Base-by-base conservation (phyloP, 495 filamentous ascomycete species). In the Delitschia confertaspora region DNA sequence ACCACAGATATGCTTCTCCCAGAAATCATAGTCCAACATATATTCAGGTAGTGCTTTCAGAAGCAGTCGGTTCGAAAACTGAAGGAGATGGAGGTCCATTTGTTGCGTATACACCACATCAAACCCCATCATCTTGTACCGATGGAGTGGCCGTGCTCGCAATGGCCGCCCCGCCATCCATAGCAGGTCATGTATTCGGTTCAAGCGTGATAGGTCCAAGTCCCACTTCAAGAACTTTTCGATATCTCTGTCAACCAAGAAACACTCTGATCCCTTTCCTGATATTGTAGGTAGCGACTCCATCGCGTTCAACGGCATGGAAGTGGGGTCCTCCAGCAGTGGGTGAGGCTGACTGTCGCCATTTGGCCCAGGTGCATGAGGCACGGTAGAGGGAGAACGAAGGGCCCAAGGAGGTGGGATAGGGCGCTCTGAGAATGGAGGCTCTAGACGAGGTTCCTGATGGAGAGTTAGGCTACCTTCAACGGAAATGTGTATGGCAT, bases 121-220 rank as follows among this genome's bases (percentile, higher is more conserved):
- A 20, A 41, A 49, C 10, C 48, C 45, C 24, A 49, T 33, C 49
- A 57, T 57, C 37, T 53, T 43, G 19, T 57, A 47, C n/a, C 48
- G 44, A 36, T 57, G 53, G 3, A 57, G 35, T 26, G 53, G 53
- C 8, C 53, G 38, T 3, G 56, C 47, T n/a, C 36, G 39, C 39
- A 57, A 18, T 9, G 53, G 53, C 8, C 44, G 40, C 7, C 56
- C 56, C 2, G 53, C 56, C 51, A 57, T 45, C 56, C 56, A 59
- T 2, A 59, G 45, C 8, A 43, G 49, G 2, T 18, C 22, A 34
- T 57, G 45, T 17, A 59, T 57, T 4, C 23, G 16, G 22, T 59
- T 56, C 18, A 59, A 29, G 11, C 53, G 39, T 16, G 18, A 18
- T 4, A 58, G 47, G 27, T 56, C 42, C 9, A 60, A 42, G 13